Evolutionary conservation across 2,329 filamentous ascomycete genomes (phyloP), one percentile per base, ranked within the genome.

Genomic region (Hypoxylon sp.): DNA sequence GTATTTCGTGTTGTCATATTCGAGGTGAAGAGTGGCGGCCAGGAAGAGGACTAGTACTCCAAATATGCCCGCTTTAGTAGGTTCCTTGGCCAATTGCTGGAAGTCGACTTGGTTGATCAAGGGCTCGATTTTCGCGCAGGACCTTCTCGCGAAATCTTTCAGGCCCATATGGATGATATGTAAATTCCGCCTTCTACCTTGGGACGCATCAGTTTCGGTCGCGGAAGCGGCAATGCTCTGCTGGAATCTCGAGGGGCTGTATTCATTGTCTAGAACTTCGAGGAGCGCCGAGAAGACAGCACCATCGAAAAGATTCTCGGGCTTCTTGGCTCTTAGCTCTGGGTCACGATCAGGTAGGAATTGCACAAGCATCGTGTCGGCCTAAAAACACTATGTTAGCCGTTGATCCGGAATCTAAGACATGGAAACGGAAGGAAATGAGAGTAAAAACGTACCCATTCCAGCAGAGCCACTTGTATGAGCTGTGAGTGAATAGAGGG

Each of bases 51-150:
- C 51, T 25, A 75, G 51, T 9, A 75, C 65, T 72, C 69, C 81
- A 82, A 85, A 66, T 80, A 88, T 83, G 67, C 85, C 83, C 68
- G 85, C 80, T 25, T 81, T 79, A 71, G 87, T 85, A 25, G 85
- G 83, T 68, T 87, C 83, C 70, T 87, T 85, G 65, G 84, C 85
- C 58, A 89, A 82, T 53, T 83, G 81, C 77, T 87, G 86, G 71
- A 88, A 86, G 71, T 89, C 82, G 59, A 85, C 81, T 43, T 81
- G 81, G 70, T 82, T 83, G 53, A 85, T 81, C 63, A 88, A 79
- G 34, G 82, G 83, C 61, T 82, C 81, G 57, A 88, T 80, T 41
- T 84, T 83, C 2, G 81, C 78, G 67, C 84, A 83, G 56, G 85
- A 78, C 51, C 83, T 81, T 54, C 85, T 83, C 59, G 88, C 84